Base-by-base conservation (phyloP, 768 basidiomycete genomes). In the Flagelloscypha sp. region DNA sequence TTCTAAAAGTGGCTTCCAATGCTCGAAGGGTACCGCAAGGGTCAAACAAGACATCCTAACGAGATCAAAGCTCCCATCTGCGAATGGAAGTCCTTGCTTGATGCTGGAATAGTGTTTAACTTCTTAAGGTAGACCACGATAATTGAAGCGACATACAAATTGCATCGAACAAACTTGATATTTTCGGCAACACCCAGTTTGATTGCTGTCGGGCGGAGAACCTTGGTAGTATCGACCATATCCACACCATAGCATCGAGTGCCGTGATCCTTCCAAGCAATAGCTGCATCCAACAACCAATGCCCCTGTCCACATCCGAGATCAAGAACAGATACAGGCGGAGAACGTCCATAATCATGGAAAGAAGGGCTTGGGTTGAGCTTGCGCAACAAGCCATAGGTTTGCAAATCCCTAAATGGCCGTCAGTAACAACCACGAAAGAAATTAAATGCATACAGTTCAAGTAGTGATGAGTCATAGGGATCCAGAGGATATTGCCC, bases 291-390 rank as follows among this genome's bases (percentile, higher is more conserved):
- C 0, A 74, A 40, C 5, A 77, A 62, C 86, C 86, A 89, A 31
- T 69, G 49, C 0, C 84, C 84, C 30, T 68, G 45, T 8, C 86
- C 85, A 52, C 84, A 87, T 2, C 86, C 86, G 9, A 89, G 56
- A 48, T 88, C 85, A 6, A 89, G 66, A 16, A 80, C 76, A 9
- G 61, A 57, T 1, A 55, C 49, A 1, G 83, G 79, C 1, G 65
- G 62, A n/a, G 56, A 57, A 16, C 63, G 62, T 23, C 61, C 50
- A 41, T 67, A 70, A 40, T 68, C 57, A 38, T 72, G 64, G 47
- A 88, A 86, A 1, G 76, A 72, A 0, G 84, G 83, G 0, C 70
- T 67, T 5, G 61, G 58, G 28, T 62, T 70, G 11, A 88, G 62
- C n/a, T 70, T 74, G 24, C 60, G 68, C 11, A 84, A 45, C 5